Evolutionary conservation across 2,329 filamentous ascomycete species (phyloP), one percentile per base, ranked within the genome.

Genomic region (Aspergillus candidus): DNA sequence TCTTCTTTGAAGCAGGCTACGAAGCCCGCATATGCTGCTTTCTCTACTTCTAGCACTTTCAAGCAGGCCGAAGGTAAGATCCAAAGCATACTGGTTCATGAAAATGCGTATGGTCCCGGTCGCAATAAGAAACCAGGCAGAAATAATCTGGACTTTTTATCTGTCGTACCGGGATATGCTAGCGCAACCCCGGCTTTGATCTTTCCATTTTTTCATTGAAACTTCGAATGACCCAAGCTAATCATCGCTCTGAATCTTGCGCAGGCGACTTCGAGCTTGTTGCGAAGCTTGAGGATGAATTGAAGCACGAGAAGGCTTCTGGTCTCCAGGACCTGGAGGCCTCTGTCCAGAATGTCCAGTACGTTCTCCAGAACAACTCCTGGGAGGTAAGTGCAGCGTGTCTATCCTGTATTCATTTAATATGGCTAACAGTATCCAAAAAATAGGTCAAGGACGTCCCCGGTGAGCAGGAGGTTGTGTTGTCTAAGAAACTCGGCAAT

Each of bases 321-420:
- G 83, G 84, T 70, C 76, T 79, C 49, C 80, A 87, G 60, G 79
- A 86, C 53, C 71, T 86, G 54, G 84, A 88, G 33, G 77, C 82
- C 51, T 86, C 83, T 66, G 79, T 96, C 67, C 84, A 88, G 72
- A 87, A 93, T 66, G 96, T 94, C 70, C 84, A 89, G 71, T 86
- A 93, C 65, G 96, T 93, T 72, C 72, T 96, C 38, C 82, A 91
- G 63, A 91, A 88, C 72, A 83, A 84, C 62, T 79, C 84, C 33
- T 98, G 89, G 69, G 77, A 91, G 76, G 77, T 93, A 64, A 42
- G 60, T 38, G 11, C 22, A 30, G 11, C 14, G 14, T 8, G 33
- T 14, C 10, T 11, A 33, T 11, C 13, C 7, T 18, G 11, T 22
- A 27, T 10, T 27, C 8, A 4, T 11, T 41, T 3, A 7, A 14